Evolutionary conservation across 208 protist genomes (phyloP).

Genomic region (Trichomonas gallinae): DNA sequence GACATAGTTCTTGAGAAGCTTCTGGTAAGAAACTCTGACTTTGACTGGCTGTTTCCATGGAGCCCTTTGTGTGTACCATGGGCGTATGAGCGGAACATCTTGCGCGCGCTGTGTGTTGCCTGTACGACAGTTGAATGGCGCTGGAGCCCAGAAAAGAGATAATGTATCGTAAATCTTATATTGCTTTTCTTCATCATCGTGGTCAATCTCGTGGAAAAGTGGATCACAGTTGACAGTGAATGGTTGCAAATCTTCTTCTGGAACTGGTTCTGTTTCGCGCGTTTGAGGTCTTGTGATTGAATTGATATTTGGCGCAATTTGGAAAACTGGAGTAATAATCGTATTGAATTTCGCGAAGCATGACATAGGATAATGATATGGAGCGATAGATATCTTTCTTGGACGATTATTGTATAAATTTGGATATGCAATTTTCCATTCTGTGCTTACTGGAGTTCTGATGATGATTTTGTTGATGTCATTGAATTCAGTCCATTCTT

Average conservation of each 20-base stretch:
- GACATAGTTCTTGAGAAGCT: constrained; percentile 97
- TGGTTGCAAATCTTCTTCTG: background rate
- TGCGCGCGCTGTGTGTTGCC: constrained; percentile 54
- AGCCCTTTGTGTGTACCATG: constrained; percentile 73
- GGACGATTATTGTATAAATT: constrained; percentile 94
- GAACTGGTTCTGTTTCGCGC: background rate
- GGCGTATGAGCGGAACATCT: constrained; percentile 95
- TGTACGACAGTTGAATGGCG: constrained; percentile 83
- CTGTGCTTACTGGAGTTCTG: constrained; percentile 80
- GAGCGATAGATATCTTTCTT: constrained; percentile 64
- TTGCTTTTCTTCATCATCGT: constrained; percentile 31
- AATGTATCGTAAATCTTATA: constrained; percentile 76
- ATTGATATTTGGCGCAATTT: background rate
- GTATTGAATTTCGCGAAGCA: constrained; percentile 42
- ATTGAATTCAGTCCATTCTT: constrained; percentile 99
- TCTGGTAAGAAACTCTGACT: constrained; percentile 92
- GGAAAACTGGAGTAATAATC: background rate
- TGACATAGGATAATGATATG: constrained; percentile 69
- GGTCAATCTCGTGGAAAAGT: background rate
- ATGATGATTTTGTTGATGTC: constrained; percentile 99
- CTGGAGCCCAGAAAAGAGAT: constrained; percentile 82
- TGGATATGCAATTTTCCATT: constrained; percentile 98
- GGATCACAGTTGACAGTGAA: background rate
- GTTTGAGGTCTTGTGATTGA: background rate
- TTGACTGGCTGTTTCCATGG: constrained; percentile 53